These are phyloP conservation scores for Aspergillus fumigatiaffinis DNA, from an alignment of 2,329 filamentous ascomycete species.

Conservation along the genomic window DNA sequence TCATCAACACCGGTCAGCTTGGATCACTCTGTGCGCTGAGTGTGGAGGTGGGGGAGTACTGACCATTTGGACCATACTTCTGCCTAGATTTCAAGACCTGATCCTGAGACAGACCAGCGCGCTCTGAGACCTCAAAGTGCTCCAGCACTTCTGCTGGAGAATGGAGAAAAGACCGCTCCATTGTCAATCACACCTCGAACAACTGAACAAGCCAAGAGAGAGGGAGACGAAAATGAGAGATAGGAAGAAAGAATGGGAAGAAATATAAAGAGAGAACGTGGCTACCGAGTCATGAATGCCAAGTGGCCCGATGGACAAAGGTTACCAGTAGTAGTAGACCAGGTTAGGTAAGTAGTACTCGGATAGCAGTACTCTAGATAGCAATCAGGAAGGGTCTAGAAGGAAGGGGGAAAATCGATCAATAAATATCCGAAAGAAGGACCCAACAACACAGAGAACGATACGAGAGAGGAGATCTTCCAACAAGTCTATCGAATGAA, in stretches of 20 bases:
- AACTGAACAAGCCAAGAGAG: slow-evolving; percentile 1
- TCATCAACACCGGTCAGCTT: slow-evolving; percentile 14
- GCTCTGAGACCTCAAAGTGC: slow-evolving; percentile 51
- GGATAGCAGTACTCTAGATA: slow-evolving; percentile 1
- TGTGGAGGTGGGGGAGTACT: slow-evolving; percentile 14
- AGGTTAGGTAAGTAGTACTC: slow-evolving; percentile 1
- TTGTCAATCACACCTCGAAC: slow-evolving; percentile 22
- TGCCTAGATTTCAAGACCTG: slow-evolving; percentile 45
- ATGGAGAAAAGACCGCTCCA: slow-evolving; percentile 53
- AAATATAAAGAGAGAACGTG: slow-evolving; percentile 9
- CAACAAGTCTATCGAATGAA: not conserved
- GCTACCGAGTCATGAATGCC: slow-evolving; percentile 19
- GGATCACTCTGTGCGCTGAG: not conserved
- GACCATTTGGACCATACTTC: slow-evolving; percentile 55
- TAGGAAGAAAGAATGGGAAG: slow-evolving; percentile 12
- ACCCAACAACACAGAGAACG: not conserved
- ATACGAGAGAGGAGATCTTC: not conserved
- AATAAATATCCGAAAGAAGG: slow-evolving; percentile 3
- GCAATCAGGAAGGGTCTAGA: slow-evolving; percentile 20
- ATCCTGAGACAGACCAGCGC: slow-evolving; percentile 47
- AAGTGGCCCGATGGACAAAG: slow-evolving; percentile 21
- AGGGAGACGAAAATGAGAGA: not conserved
- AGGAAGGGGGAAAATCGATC: slow-evolving; percentile 8
- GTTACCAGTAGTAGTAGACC: slow-evolving; percentile 2
- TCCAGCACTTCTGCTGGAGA: slow-evolving; percentile 49